Conservation (phyloP, 2,329 filamentous ascomycete species). For the Apiospora rasikravindrae region DNA sequence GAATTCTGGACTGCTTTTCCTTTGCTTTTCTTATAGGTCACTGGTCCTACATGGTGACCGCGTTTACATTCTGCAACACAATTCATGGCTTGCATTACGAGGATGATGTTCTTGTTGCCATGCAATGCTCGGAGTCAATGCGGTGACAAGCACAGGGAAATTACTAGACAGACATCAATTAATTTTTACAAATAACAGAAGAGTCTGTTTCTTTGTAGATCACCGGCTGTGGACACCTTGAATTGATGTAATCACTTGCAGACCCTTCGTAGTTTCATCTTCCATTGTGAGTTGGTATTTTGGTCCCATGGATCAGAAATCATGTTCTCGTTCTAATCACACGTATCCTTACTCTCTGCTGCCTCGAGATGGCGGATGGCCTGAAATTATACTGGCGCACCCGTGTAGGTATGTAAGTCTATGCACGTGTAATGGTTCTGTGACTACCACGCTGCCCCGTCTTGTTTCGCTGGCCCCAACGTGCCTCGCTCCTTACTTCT, state of each 20-base stretch:
- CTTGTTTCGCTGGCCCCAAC: neutral
- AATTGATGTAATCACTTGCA: neutral
- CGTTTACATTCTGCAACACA: neutral
- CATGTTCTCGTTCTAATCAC: neutral
- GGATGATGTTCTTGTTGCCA: neutral
- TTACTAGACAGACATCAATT: neutral
- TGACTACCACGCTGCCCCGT: neutral
- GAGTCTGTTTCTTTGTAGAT: neutral
- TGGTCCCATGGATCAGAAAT: neutral
- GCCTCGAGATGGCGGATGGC: neutral
- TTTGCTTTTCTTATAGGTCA: neutral
- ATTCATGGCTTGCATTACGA: neutral
- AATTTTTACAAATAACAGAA: neutral
- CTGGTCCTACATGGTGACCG: neutral
- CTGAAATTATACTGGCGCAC: neutral
- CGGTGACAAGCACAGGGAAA: neutral
- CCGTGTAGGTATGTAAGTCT: neutral
- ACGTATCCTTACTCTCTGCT: neutral
- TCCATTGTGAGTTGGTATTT: neutral
- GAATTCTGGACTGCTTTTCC: neutral
- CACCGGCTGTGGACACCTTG: neutral
- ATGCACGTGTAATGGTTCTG: neutral
- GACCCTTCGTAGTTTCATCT: neutral
- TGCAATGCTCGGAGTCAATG: neutral
- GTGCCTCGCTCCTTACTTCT: neutral